Base-by-base conservation (phyloP, 2,329 filamentous ascomycete species). In the Ramularia endophylla region DNA sequence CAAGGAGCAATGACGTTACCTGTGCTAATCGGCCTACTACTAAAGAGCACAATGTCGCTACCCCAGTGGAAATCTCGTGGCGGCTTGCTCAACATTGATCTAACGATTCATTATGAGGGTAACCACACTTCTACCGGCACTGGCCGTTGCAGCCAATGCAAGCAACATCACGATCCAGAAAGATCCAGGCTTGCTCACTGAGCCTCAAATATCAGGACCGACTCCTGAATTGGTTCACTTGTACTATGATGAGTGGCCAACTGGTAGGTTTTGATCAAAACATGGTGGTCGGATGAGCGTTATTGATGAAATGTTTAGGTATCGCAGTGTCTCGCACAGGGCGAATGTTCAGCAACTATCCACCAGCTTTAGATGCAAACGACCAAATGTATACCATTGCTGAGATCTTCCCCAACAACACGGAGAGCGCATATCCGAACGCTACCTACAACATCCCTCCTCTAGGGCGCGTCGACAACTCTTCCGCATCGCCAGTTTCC, bases 271-370 rank as follows among this genome's bases (percentile, higher is more conserved):
- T n/a, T 40, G 27, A 20, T 15, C 13, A 12, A 16, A 28, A 12
- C 8, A n/a, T 8, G 5, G n/a, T n/a, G 4, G 25, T 28, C 16
- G 8, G 8, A 43, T 18, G 17, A n/a, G n/a, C 15, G 12, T 12
- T 8, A 39, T 17, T 27, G 17, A 20, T 31, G 12, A 49, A 27
- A 18, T 4, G 27, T 28, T 7, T 51, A 63, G 70, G 72, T 13
- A 72, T 75, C 39, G 69, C 74, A 3, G 71, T 76, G 7, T 75
- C 73, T 1, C 62, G 63, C 6, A 65, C 58, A 8, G 73, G 72
- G 1, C 66, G 72, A 34, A 70, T 66, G 47, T 76, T 77, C 53
- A 70, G 68, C 17, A 75, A 73, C 48, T 75, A 74, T 47, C 72
- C 72, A 4, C 54, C 54, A 15, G 71, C 67, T 5, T 61, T 77